Evolutionary conservation across 139 green algal genomes (phyloP).

Genomic region (Micromonas pusilla): DNA sequence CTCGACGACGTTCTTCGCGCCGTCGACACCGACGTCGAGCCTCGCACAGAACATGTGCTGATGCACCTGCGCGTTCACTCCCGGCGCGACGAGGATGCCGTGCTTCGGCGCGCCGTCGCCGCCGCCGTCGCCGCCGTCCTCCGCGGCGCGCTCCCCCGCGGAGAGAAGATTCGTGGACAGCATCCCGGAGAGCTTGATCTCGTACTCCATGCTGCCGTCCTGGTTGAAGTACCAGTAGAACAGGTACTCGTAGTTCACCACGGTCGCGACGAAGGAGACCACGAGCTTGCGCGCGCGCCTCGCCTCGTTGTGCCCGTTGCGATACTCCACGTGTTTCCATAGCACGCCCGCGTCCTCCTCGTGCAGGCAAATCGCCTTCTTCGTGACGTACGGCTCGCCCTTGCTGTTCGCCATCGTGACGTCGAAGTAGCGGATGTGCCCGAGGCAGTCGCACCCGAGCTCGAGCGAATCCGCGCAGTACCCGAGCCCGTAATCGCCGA

Average conservation of each 20-base stretch:
- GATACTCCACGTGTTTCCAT: constrained; percentile 78
- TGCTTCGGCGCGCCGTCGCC: constrained; percentile 16
- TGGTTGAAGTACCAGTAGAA: constrained; percentile 38
- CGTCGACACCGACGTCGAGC: constrained; percentile 58
- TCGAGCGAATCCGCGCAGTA: constrained; percentile 53
- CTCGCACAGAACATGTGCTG: constrained; percentile 71
- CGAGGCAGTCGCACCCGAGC: constrained; percentile 83
- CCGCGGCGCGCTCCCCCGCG: constrained; percentile 37
- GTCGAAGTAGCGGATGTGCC: constrained; percentile 76
- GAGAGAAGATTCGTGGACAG: constrained; percentile 56
- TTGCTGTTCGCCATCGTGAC: constrained; percentile 41
- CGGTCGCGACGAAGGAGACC: constrained; percentile 50
- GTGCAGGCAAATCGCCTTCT: constrained; percentile 77
- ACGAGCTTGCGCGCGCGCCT: constrained; percentile 46
- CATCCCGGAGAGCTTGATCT: constrained; percentile 63
- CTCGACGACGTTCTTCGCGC: constrained; percentile 27
- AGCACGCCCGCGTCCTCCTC: constrained; percentile 75
- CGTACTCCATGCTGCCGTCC: constrained; percentile 46
- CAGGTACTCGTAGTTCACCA: constrained; percentile 59
- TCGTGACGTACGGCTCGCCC: constrained; percentile 52
- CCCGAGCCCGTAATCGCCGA: constrained; percentile 40
- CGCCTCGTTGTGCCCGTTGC: constrained; percentile 44
- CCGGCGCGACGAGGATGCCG: constrained; percentile 53
- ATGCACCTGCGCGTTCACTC: constrained; percentile 58
- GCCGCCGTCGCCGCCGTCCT: neutral